phyloP scores from a whole-genome alignment of 1,284 basidiomycete genomes.

The Tylopilus sp. region DNA sequence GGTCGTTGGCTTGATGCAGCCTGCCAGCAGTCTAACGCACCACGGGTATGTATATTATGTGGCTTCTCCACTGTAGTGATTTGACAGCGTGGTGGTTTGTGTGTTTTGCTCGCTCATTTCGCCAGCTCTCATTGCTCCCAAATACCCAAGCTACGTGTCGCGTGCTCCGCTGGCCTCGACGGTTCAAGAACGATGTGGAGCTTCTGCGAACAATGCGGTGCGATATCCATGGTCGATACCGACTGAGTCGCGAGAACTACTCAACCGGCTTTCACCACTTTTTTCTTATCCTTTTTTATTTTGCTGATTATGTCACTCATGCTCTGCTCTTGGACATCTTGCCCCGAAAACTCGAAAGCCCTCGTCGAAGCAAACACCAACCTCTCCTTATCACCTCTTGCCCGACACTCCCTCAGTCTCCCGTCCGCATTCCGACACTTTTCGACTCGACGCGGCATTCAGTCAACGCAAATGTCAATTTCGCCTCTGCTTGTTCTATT shows the following conservation, averaged over 20 bases:
- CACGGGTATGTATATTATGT: slow-evolving; percentile 58
- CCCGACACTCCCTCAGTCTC: slow-evolving; percentile 15
- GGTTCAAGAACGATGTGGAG: slow-evolving; percentile 79
- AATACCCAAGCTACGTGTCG: slow-evolving; percentile 71
- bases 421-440: slow-evolving; percentile 13
- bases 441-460: slow-evolving; percentile 19
- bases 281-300: slow-evolving; percentile 37
- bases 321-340: slow-evolving; percentile 19
- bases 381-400: slow-evolving; percentile 1
- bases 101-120: slow-evolving; percentile 8
- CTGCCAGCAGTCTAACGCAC: slow-evolving; percentile 57
- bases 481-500: slow-evolving; percentile 19
- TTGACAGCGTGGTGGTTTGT: slow-evolving; percentile 11
- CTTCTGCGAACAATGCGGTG: slow-evolving; percentile 81
- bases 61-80: slow-evolving; percentile 2
- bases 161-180: slow-evolving; percentile 56
- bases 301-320: slow-evolving; percentile 32
- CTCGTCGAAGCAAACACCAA: slow-evolving; percentile 18
- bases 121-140: slow-evolving; percentile 64
- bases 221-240: slow-evolving; percentile 80
- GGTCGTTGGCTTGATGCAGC: slow-evolving; percentile 64
- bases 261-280: slow-evolving; percentile 9
- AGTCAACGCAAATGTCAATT: slow-evolving; percentile 16
- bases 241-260: slow-evolving; percentile 40
- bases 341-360: slow-evolving; percentile 28